Percentiles rank a stretch among this genome's conserved stretches.
Evolutionary conservation across 179 eudicot genomes (phyloP).

Genomic region (Carnegiea gigantea): DNA sequence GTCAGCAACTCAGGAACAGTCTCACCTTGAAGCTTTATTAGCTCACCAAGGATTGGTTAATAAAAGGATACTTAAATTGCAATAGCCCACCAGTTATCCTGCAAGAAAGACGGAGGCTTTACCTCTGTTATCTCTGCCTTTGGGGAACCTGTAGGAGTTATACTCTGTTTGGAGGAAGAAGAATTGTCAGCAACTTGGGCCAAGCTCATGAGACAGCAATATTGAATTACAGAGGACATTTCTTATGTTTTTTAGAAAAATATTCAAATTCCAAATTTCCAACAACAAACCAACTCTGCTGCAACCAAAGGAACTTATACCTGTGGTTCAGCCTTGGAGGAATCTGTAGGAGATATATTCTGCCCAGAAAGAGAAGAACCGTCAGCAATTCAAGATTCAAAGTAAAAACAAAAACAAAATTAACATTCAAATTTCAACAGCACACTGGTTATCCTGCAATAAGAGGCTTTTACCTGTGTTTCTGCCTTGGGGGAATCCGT

Average conservation of each 20-base stretch:
- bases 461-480: not conserved
- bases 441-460: not conserved
- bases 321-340: constrained; percentile 1
- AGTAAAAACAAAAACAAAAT: not conserved
- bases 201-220: not conserved
- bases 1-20: not conserved
- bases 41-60: not conserved
- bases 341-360: not conserved
- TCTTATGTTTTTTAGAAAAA: not conserved
- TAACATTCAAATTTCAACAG: not conserved
- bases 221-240: not conserved
- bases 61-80: not conserved
- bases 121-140: constrained; percentile 3
- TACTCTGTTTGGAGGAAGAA: not conserved
- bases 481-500: constrained; percentile 5
- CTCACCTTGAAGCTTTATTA: not conserved
- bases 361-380: not conserved
- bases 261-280: too few relatives aligned
- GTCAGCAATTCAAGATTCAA: not conserved
- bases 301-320: not conserved
- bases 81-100: not conserved
- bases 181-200: not conserved
- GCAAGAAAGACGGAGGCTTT: not conserved
- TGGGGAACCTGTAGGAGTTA: not conserved
- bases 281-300: not conserved